Percentiles rank a stretch among this genome's conserved stretches.
These are phyloP conservation scores for Picochlorum sp. DNA, from an alignment of 139 green algal species.

Conservation along the genomic window DNA sequence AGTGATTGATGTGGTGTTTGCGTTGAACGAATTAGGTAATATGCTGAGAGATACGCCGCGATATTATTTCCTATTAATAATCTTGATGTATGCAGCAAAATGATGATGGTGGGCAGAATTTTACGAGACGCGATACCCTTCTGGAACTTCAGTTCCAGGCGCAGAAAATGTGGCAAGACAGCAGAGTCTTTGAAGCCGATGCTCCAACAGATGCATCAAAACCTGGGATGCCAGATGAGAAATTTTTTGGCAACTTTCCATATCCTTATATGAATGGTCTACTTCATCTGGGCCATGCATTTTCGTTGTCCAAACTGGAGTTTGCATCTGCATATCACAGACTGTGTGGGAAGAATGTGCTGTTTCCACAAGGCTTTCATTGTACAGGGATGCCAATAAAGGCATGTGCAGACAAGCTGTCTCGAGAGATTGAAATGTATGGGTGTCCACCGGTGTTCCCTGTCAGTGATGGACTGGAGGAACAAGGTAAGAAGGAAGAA, in stretches of 20 bases:
- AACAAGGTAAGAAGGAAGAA: not conserved
- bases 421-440: conserved; percentile 72
- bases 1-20: no score
- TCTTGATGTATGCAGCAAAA: no score
- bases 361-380: conserved; percentile 97
- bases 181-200: conserved; percentile 76
- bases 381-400: conserved; percentile 99
- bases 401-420: conserved; percentile 86
- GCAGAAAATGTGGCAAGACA: conserved; percentile 72
- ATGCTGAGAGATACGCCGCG: no score
- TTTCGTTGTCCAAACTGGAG: conserved; percentile 96
- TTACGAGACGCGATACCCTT: conserved; percentile 66
- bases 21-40: no score
- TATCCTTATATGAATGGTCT: conserved; percentile 99
- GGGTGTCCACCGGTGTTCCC: conserved; percentile 81
- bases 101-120: conserved; percentile 5
- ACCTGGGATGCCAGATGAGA: conserved; percentile 31
- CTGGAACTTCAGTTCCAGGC: conserved; percentile 58
- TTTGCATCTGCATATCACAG: conserved; percentile 94
- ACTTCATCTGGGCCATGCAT: conserved; percentile 96
- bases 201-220: conserved; percentile 41
- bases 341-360: conserved; percentile 74
- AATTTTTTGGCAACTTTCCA: conserved; percentile 98
- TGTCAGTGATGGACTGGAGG: conserved; percentile 8
- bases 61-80: no score